Base-by-base conservation (phyloP, 2,329 filamentous ascomycete species). In the Aspergillus versicolor region DNA sequence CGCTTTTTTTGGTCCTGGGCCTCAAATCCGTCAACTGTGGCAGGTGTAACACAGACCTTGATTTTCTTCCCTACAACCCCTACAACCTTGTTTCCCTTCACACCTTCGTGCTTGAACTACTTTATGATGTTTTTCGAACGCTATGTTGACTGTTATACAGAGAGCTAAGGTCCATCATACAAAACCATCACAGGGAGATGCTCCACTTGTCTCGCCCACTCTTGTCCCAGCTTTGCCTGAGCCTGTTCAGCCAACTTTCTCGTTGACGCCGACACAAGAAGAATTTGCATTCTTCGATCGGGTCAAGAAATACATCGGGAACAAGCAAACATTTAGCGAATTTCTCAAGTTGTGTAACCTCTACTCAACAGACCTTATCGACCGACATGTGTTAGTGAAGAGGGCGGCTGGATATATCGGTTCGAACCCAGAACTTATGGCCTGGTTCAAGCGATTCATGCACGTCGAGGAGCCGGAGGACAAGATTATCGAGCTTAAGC, bases 301-400 rank as follows among this genome's bases (percentile, higher is more conserved):
- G 7, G 92, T 94, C 17, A 97, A 97, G 82, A 99, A 99, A 75
- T 93, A 89, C 68, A 91, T 99, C 57, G 88, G 89, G 60, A 97
- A 97, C 73, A 90, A 96, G 72, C 89, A 91, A 55, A 88, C 88
- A 3, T 95, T 96, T 83, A 92, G 90, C 66, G 94, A 99, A 73
- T 99, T 99, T 74, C 77, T 99, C 62, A 99, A 99, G 78, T 85
- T 99, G 6, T 94, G 93, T 79, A 99, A 97, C 65, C 82, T 99
- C 30, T 99, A 91, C 77, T 94, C 90, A 21, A 90, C 96, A 67
- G 92, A 95, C 64, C 83, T 99, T 50, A 95, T 99, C 60, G 91
- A 96, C 68, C 88, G 88, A 56, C 87, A 90, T 59, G 86, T 91
- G 2, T 80, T 99, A 13, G 85, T 94, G 24, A 88, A 91, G 71